Base-by-base conservation (phyloP, 306 rosid species). In the Rubus parviflorus region DNA sequence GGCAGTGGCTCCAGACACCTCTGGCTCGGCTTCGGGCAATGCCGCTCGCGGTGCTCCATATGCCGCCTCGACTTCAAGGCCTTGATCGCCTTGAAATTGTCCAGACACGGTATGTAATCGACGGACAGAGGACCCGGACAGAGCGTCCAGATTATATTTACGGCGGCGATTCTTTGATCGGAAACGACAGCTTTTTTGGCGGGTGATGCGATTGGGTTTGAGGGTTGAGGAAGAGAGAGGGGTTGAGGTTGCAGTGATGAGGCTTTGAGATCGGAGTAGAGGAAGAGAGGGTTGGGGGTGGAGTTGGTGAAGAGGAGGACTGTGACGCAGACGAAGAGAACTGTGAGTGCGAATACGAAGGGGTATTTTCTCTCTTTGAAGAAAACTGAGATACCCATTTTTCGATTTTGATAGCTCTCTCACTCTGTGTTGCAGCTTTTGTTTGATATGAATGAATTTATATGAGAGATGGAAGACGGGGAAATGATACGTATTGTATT, bases 21-120 rank as follows among this genome's bases (percentile, higher is more conserved):
- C 0, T 82, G 85, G 58, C 71, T 76, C 15, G 85, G 83, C 45
- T 49, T 46, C 13, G 97, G 97, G 76, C 99, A 95, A 76, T 95
- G 97, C 67, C 99, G 89, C 84, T 92, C 96, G 58, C 98, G 90
- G 64, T 92, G 98, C 80, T 95, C 97, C 99, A 92, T 95, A 73
- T 92, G 99, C 81, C 83, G 89, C 81, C 97, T 83, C 5, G 90
- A 83, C 65, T 57, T 69, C 81, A 95, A 83, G 22, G 92, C 94
- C 86, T 79, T 91, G 81, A 92, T 91, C 61, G 88, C 99, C 77
- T 62, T 40, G 30, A 25, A 54, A 47, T 95, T 95, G 84, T 95
- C 99, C 85, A 95, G 82, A 79, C 99, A 95, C 5, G 99, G 99
- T 20, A 95, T 92, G 77, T 42, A 83, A 83, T 95, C 99, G 25